phyloP scores from a whole-genome alignment of 805 yeast genomes.

The Lipomyces lipofer region DNA sequence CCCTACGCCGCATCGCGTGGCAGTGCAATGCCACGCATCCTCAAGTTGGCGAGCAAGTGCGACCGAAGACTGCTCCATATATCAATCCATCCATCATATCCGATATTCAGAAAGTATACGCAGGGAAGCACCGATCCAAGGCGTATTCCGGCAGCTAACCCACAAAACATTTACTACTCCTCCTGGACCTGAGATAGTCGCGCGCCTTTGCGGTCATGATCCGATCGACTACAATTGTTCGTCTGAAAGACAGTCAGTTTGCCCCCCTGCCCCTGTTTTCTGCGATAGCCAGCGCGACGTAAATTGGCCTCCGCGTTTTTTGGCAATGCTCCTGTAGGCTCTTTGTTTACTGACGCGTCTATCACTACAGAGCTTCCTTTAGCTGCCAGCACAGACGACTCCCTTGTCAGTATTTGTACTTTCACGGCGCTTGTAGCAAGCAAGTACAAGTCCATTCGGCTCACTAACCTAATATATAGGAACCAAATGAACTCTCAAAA shows the following conservation, averaged over 20 bases:
- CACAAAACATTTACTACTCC: too few species aligned
- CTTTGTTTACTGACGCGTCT: background rate
- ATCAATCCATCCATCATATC: too few species aligned
- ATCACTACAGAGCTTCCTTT: slow-evolving; percentile 70
- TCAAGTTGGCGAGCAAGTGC: too few species aligned
- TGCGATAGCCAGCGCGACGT: background rate
- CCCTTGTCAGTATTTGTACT: slow-evolving; percentile 21
- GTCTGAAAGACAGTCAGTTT: slow-evolving; percentile 27
- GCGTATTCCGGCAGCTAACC: too few species aligned
- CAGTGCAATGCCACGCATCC: too few species aligned
- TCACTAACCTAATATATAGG: slow-evolving; percentile 37
- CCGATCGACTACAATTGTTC: slow-evolving; percentile 31
- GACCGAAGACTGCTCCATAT: too few species aligned
- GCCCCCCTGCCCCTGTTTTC: background rate
- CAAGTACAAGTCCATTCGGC: too few species aligned
- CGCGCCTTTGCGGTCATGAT: slow-evolving; percentile 24
- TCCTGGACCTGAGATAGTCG: too few species aligned
- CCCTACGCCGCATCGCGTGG: too few species aligned
- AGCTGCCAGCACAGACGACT: slow-evolving; percentile 87
- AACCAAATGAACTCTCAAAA: slow-evolving; percentile 55
- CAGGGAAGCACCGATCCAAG: too few species aligned
- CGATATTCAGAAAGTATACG: too few species aligned
- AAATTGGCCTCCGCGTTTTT: background rate
- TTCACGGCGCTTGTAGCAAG: too few species aligned
- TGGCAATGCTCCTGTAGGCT: background rate